phyloP scores from a whole-genome alignment of 148 eudicot genomes.

The Fallopia convolvulus region DNA sequence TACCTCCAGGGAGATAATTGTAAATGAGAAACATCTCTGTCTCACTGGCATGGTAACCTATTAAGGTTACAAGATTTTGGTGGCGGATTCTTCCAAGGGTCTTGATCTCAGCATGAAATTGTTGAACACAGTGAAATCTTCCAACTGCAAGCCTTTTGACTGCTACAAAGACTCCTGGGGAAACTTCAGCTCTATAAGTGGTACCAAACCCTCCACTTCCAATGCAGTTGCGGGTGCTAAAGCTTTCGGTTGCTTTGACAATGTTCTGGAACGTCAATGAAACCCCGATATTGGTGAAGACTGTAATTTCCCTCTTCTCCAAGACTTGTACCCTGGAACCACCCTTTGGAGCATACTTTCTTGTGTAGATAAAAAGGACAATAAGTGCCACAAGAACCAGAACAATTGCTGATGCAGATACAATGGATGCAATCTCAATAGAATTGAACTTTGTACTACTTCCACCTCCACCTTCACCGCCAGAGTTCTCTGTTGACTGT shows the following conservation, averaged over 20 bases:
- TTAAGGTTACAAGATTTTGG: constrained; percentile 48
- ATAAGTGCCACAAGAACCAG: constrained; percentile 39
- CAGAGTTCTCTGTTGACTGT: constrained; percentile 19
- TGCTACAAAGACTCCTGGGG: constrained; percentile 42
- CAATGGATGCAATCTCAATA: constrained; percentile 34
- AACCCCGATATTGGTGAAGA: constrained; percentile 14
- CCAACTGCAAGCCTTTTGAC: constrained; percentile 55
- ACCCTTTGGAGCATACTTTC: constrained; percentile 27
- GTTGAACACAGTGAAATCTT: constrained; percentile 51
- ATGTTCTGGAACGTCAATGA: constrained; percentile 21
- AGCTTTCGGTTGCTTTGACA: constrained; percentile 49
- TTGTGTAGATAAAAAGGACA: constrained; percentile 37
- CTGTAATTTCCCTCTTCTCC: constrained; percentile 14
- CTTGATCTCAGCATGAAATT: constrained; percentile 60
- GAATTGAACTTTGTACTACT: constrained; percentile 24
- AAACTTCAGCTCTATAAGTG: constrained; percentile 56
- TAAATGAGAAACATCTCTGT: constrained; percentile 73
- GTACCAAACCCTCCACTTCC: constrained; percentile 75
- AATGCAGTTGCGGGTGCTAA: constrained; percentile 48
- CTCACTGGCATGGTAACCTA: constrained; percentile 56
- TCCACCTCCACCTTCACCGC: not conserved
- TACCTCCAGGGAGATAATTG: constrained; percentile 69
- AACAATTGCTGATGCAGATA: constrained; percentile 38
- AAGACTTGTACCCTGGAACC: constrained; percentile 33
- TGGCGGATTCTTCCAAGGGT: constrained; percentile 51